These are phyloP conservation scores for Lojkania enalia DNA, from an alignment of 2,329 filamentous ascomycete genomes.

Conservation along the genomic window DNA sequence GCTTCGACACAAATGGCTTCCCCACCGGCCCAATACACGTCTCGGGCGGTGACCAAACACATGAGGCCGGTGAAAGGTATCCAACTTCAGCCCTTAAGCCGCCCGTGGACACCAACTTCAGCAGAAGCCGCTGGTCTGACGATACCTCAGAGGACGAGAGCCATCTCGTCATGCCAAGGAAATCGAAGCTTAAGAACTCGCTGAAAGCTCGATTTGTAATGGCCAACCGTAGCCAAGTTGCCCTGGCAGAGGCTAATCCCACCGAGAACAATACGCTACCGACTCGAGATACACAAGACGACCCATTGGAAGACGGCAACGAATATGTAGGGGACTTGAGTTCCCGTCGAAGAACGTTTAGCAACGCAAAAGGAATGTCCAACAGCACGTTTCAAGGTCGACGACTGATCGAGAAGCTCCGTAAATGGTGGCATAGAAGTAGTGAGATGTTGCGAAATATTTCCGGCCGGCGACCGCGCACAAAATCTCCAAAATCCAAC, in stretches of 20 bases:
- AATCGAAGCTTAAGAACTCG: not conserved
- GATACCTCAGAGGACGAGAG: slow-evolving; percentile 3
- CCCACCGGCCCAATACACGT: slow-evolving; percentile 22
- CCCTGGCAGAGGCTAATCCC: not conserved
- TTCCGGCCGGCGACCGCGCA: slow-evolving; percentile 6
- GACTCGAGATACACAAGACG: no score
- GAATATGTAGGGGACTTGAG: no score
- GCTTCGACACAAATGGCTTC: slow-evolving; percentile 18
- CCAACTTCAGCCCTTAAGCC: slow-evolving; percentile 52
- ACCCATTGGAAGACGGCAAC: no score
- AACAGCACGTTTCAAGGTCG: slow-evolving; percentile 24
- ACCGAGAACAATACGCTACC: not conserved
- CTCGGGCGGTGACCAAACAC: slow-evolving; percentile 29
- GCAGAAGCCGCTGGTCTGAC: not conserved
- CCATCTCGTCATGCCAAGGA: not conserved
- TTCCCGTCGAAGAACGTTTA: slow-evolving; percentile 27
- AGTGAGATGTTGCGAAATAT: slow-evolving; percentile 21
- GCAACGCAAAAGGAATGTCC: slow-evolving; percentile 30
- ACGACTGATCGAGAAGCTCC: slow-evolving; percentile 22
- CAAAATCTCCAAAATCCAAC: not conserved
- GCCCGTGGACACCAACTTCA: slow-evolving; percentile 45
- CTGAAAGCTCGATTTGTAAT: no score
- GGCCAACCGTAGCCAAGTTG: not conserved
- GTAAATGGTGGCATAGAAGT: slow-evolving; percentile 29
- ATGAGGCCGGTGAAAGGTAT: slow-evolving; percentile 53